Base-by-base conservation (phyloP, 495 filamentous ascomycete species). In the Filosporella fistucella region DNA sequence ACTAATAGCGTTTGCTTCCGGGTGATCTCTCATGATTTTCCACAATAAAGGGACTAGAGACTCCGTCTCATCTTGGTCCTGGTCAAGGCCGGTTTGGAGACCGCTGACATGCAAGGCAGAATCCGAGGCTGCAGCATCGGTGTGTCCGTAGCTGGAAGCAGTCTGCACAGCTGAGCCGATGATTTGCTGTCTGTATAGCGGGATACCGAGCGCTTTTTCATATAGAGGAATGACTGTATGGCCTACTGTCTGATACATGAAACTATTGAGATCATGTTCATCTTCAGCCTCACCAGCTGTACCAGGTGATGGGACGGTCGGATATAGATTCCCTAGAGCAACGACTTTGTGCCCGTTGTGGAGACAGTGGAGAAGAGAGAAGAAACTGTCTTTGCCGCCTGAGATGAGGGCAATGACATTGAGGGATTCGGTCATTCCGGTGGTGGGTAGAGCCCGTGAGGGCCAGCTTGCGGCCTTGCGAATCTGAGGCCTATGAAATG, bases 191-290 rank as follows among this genome's bases (percentile, higher is more conserved):
- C 56, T 47, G 43, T 59, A 55, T 18, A 59, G 30, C 23, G 56
- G 56, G 8, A 59, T 60, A 1, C 71, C 74, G 3, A 96, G 80
- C 2, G 87, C 88, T 24, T 75, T 56, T 49, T 82, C 79, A 63
- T 96, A 97, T 16, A 95, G 76, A 5, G 91, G 93, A 39, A 96
- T 85, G 16, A 96, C 67, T 42, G 73, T 72, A 67, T 96, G 91
- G 30, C 93, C 93, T 42, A 94, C 86, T 1, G 94, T 97, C 70
- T 98, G 93, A 74, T 96, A 98, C 93, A 98, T 97, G 80, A 89
- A 96, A 73, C 88, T 95, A 67, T 98, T 85, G 54, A 93, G 76
- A 65, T 94, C 89, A 49, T 82, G 70, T 48, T 81, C 76, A 37
- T 71, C 71, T 23, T 64, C 44, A 10, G 40, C 49, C 11, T 14